phyloP scores from a whole-genome alignment of 192 early-diverging fungal genomes.

The Dissophora ornata region DNA sequence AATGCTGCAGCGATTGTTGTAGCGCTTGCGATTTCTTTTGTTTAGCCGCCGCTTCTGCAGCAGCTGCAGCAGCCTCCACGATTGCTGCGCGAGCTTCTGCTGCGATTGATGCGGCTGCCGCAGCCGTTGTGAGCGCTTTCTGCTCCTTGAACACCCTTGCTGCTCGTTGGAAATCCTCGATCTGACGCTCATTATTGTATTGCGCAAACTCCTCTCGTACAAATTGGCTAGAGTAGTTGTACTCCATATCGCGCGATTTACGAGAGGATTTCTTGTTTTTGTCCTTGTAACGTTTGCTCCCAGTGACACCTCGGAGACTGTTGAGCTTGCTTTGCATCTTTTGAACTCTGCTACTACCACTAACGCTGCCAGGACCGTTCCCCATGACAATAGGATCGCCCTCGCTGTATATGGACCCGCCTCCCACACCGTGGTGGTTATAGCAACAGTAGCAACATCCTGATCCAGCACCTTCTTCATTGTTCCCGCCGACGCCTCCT shows the following conservation, averaged over 20 bases:
- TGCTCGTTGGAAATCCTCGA: slow-evolving; percentile 46
- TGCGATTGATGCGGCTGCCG: slow-evolving; percentile 17
- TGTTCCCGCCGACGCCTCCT: neutral
- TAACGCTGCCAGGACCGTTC: neutral
- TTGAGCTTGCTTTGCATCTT: slow-evolving; percentile 20
- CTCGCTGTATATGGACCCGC: neutral
- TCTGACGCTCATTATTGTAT: slow-evolving; percentile 51
- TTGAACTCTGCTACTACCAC: slow-evolving; percentile 5
- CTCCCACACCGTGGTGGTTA: neutral
- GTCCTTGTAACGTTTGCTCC: slow-evolving; percentile 7
- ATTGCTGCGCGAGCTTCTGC: slow-evolving; percentile 35
- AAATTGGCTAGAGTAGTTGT: slow-evolving; percentile 30
- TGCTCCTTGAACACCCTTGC: slow-evolving; percentile 46
- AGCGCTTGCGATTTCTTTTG: neutral
- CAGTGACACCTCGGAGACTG: slow-evolving; percentile 9
- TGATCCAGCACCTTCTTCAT: neutral
- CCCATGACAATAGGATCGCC: neutral
- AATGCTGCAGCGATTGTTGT: slow-evolving; percentile 1
- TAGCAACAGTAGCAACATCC: slow-evolving; percentile 6
- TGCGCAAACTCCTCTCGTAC: slow-evolving; percentile 36
- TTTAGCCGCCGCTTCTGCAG: slow-evolving; percentile 11
- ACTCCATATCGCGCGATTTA: slow-evolving; percentile 14
- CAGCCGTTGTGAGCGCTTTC: slow-evolving; percentile 32
- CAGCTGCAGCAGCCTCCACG: slow-evolving; percentile 19
- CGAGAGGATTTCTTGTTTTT: neutral